Percentiles rank a stretch among this genome's conserved stretches.
These are phyloP conservation scores for Colletotrichum cordylinicola DNA, from an alignment of 2,329 filamentous ascomycete species.

Conservation along the genomic window DNA sequence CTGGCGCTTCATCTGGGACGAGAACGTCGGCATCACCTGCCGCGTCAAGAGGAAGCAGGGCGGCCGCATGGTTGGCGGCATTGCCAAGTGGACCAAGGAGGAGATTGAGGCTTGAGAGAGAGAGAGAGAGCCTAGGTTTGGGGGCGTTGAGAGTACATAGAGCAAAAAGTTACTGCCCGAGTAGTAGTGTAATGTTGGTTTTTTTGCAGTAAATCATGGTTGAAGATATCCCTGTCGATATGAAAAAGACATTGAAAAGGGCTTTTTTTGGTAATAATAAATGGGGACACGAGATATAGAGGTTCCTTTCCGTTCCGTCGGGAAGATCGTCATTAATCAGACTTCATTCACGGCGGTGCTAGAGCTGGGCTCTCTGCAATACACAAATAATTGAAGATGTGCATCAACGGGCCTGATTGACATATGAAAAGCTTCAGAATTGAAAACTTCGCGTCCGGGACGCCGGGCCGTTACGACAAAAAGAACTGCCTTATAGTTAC, in stretches of 20 bases:
- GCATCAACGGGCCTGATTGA: not conserved
- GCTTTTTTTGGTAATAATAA: not conserved
- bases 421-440: slow-evolving; percentile 23
- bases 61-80: slow-evolving; percentile 62
- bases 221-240: not conserved
- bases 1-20: slow-evolving; percentile 94
- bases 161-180: not conserved
- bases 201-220: not conserved
- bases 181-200: not conserved
- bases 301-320: not conserved
- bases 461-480: slow-evolving; percentile 17
- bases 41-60: slow-evolving; percentile 91
- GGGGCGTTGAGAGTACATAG: not conserved
- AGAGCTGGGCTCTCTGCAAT: not conserved
- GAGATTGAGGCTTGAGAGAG: slow-evolving; percentile 67
- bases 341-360: not conserved
- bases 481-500: slow-evolving; percentile 19
- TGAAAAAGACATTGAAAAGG: not conserved
- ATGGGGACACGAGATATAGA: not conserved
- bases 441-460: slow-evolving; percentile 20
- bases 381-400: not conserved
- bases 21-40: slow-evolving; percentile 87
- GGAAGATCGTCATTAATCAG: not conserved
- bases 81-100: slow-evolving; percentile 65
- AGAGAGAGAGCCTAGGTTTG: not conserved